Conservation (phyloP, 2,329 filamentous ascomycete genomes). For the Mollisiaceae sp. region DNA sequence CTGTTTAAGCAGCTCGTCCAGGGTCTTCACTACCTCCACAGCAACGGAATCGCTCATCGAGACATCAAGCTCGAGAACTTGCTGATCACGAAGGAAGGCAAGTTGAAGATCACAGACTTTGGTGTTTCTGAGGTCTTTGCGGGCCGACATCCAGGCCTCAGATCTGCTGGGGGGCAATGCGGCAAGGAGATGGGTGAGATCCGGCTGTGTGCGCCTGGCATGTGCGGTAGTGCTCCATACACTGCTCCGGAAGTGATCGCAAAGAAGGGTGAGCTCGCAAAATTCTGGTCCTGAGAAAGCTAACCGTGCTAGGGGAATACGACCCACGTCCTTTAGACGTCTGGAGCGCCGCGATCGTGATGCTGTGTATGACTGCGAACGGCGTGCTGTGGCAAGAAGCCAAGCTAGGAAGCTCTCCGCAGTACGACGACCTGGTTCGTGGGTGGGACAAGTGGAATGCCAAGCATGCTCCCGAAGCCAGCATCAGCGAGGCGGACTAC, state of each 20-base stretch:
- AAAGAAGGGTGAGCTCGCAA: slow-evolving; percentile 56
- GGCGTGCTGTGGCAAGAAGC: slow-evolving; percentile 78
- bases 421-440: slow-evolving; percentile 66
- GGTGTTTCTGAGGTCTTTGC: slow-evolving; percentile 87
- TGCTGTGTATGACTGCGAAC: slow-evolving; percentile 75
- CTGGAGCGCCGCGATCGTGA: slow-evolving; percentile 85
- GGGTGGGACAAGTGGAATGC: slow-evolving; percentile 73
- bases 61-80: slow-evolving; percentile 92
- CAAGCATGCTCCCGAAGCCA: slow-evolving; percentile 54
- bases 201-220: slow-evolving; percentile 75
- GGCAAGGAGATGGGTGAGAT: slow-evolving; percentile 74
- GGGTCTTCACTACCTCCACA: slow-evolving; percentile 81
- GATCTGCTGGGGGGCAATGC: slow-evolving; percentile 74
- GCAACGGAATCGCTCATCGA: slow-evolving; percentile 84
- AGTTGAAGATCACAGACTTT: slow-evolving; percentile 91
- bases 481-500: slow-evolving; percentile 63
- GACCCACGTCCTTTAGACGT: slow-evolving; percentile 84
- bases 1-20: slow-evolving; percentile 89
- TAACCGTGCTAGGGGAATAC: slow-evolving; percentile 51
- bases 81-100: slow-evolving; percentile 77
- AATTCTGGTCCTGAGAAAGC: neutral
- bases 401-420: slow-evolving; percentile 52
- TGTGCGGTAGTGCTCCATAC: slow-evolving; percentile 85
- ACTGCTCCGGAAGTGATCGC: slow-evolving; percentile 84
- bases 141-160: slow-evolving; percentile 79